These are phyloP conservation scores for Saksenaea vasiformis DNA, from an alignment of 371 early-diverging fungal genomes.

Conservation along the genomic window DNA sequence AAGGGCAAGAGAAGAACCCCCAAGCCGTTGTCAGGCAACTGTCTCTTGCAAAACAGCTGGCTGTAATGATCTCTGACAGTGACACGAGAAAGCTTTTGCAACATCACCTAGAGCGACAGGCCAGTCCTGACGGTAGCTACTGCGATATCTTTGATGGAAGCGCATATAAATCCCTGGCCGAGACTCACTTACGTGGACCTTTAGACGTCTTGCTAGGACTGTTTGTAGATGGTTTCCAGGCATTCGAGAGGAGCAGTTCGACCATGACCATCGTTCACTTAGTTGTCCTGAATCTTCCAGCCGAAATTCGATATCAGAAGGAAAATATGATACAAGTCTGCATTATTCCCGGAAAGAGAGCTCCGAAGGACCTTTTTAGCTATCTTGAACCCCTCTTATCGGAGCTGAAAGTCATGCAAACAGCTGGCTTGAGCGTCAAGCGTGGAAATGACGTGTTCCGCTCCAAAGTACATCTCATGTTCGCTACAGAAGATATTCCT, in stretches of 20 bases:
- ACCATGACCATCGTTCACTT: constrained; percentile 6
- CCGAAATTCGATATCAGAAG: background rate
- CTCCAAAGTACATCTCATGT: background rate
- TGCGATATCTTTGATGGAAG: constrained; percentile 7
- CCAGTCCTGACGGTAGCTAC: background rate
- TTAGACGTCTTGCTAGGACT: constrained; percentile 7
- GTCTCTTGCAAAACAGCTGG: background rate
- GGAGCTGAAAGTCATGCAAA: background rate
- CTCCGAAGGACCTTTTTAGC: background rate
- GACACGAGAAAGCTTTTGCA: background rate
- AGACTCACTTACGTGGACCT: no score
- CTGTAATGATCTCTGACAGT: background rate
- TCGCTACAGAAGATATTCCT: constrained; percentile 14
- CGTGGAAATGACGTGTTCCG: background rate
- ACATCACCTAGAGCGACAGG: background rate
- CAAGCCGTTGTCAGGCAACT: background rate
- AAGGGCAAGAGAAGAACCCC: background rate
- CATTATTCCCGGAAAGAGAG: background rate
- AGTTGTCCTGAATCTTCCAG: background rate
- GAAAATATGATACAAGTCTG: constrained; percentile 1
- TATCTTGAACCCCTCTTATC: background rate
- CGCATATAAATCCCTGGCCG: background rate
- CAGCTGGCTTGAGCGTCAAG: background rate
- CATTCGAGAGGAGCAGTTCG: background rate
- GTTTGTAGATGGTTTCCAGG: constrained; percentile 13